Percentiles rank a stretch among this genome's conserved stretches.
phyloP scores from a whole-genome alignment of 2,329 filamentous ascomycete species.

The Diplodia corticola region DNA sequence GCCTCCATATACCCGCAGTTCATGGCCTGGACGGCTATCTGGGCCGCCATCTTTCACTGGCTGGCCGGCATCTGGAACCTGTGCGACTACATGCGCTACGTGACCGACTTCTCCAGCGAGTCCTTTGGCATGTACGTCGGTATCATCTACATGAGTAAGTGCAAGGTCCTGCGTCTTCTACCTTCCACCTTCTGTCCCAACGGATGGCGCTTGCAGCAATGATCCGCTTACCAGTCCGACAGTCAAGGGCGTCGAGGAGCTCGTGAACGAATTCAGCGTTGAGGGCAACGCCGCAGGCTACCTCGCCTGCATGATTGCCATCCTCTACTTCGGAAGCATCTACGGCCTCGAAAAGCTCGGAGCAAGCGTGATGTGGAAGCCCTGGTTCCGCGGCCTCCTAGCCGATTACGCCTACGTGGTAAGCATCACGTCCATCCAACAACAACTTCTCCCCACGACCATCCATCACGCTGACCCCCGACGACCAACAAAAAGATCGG shows the following conservation, averaged over 20 bases:
- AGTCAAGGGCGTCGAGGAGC: constrained; percentile 60
- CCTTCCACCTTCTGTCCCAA: too few relatives aligned
- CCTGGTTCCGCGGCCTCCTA: constrained; percentile 48
- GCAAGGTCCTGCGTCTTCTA: too few relatives aligned
- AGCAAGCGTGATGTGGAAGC: constrained; percentile 46
- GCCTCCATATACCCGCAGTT: constrained; percentile 54
- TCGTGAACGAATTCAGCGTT: constrained; percentile 52
- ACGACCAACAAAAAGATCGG: constrained; percentile 41
- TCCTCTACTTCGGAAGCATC: constrained; percentile 55
- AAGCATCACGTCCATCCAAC: constrained; percentile 27
- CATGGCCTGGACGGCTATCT: constrained; percentile 59
- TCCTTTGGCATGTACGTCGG: constrained; percentile 58
- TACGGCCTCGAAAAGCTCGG: constrained; percentile 54
- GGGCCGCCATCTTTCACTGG: constrained; percentile 61
- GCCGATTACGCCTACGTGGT: constrained; percentile 56
- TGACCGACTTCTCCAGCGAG: constrained; percentile 58
- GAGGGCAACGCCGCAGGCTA: constrained; percentile 48
- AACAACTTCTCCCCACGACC: not conserved
- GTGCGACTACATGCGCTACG: constrained; percentile 60
- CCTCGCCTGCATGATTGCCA: constrained; percentile 52
- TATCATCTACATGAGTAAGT: constrained; percentile 55
- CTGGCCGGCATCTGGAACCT: constrained; percentile 53
- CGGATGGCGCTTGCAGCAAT: too few relatives aligned
- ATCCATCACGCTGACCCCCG: not conserved
- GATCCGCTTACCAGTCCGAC: constrained; percentile 7